phyloP scores from a whole-genome alignment of 352 stramenopile genomes.

The Pythium grandisporangium region DNA sequence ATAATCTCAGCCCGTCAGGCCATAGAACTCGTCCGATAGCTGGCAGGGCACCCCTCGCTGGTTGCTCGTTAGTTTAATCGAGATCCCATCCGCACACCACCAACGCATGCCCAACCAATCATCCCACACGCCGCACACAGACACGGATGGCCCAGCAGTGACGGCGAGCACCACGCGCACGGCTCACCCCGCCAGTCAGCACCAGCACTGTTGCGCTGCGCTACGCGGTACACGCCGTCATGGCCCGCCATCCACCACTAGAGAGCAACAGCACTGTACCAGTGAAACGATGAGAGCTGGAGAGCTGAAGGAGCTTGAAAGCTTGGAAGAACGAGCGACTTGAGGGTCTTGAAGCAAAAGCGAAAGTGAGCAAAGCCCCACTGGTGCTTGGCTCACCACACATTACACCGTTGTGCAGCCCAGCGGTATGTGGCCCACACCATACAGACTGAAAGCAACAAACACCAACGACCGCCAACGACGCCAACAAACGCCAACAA shows the following conservation, averaged over 20 bases:
- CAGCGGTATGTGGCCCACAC: too few species aligned
- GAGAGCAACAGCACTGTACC: constrained; percentile 1
- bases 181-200: too few species aligned
- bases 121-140: constrained; percentile 1
- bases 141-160: neutral
- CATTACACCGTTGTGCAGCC: too few species aligned
- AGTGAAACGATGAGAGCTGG: neutral
- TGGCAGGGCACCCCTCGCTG: constrained; percentile 48
- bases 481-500: too few species aligned
- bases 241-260: neutral
- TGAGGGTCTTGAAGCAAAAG: too few species aligned
- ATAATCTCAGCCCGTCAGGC: constrained; percentile 49
- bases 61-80: constrained; percentile 24
- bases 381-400: too few species aligned
- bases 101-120: too few species aligned
- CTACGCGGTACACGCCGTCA: neutral
- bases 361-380: too few species aligned
- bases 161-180: neutral
- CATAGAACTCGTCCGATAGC: constrained; percentile 38
- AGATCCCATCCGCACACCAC: too few species aligned
- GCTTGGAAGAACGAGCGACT: constrained; percentile 7
- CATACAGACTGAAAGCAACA: too few species aligned
- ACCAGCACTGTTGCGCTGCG: too few species aligned
- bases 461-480: too few species aligned
- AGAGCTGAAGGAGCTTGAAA: constrained; percentile 4